These are phyloP conservation scores for Prosopis cineraria DNA, from an alignment of 306 rosid genomes.

Conservation along the genomic window DNA sequence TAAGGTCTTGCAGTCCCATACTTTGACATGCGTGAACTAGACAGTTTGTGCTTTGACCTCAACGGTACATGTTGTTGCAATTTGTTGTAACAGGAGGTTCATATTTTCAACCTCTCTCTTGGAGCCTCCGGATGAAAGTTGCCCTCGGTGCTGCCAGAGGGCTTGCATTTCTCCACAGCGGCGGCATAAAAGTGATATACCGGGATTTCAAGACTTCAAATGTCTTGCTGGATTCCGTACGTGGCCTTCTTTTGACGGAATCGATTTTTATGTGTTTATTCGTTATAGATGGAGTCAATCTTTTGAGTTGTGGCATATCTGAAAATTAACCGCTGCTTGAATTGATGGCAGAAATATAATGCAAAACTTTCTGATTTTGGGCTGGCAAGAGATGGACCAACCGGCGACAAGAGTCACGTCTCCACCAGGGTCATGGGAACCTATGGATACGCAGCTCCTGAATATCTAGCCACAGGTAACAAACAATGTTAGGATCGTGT, in stretches of 20 bases:
- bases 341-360: constrained; percentile 48
- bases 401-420: constrained; percentile 61
- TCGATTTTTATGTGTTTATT: not conserved
- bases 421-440: constrained; percentile 66
- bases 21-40: not conserved
- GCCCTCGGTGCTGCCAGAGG: constrained; percentile 79
- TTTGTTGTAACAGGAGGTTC: constrained; percentile 56
- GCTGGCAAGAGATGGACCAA: constrained; percentile 70
- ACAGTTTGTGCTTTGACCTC: constrained; percentile 9
- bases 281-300: too few species aligned
- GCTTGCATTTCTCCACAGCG: constrained; percentile 67
- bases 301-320: too few species aligned
- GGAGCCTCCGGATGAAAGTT: constrained; percentile 71
- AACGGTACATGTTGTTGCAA: constrained; percentile 1
- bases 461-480: constrained; percentile 63
- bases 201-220: constrained; percentile 75
- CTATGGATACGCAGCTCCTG: constrained; percentile 72
- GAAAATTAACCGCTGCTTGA: constrained; percentile 11
- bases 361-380: constrained; percentile 76
- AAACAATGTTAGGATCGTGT: constrained; percentile 3
- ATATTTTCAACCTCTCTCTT: constrained; percentile 70
- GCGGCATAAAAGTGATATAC: constrained; percentile 58
- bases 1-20: constrained; percentile 34
- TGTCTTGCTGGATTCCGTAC: constrained; percentile 63
- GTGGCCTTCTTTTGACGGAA: constrained; percentile 28